phyloP scores from a whole-genome alignment of 768 basidiomycete species.

The Leucocoprinus sp. region DNA sequence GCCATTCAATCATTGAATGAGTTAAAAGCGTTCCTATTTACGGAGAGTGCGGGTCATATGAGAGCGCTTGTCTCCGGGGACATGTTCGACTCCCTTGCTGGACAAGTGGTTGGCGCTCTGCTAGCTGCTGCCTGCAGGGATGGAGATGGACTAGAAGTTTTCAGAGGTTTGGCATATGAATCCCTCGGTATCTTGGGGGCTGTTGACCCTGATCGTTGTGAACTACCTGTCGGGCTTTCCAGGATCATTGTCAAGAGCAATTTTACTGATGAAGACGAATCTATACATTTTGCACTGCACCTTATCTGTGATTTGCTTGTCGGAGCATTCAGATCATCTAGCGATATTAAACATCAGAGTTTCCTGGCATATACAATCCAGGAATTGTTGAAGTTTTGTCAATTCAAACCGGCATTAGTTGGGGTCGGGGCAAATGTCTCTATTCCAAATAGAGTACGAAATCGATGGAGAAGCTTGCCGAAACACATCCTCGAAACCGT shows the following conservation, averaged over 20 bases:
- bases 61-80: constrained; percentile 71
- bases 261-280: constrained; percentile 72
- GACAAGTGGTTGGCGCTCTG: constrained; percentile 57
- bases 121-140: constrained; percentile 70
- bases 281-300: constrained; percentile 72
- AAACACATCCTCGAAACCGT: constrained; percentile 82
- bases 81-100: constrained; percentile 71
- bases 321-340: constrained; percentile 85
- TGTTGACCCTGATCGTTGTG: constrained; percentile 89
- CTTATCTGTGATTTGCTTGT: constrained; percentile 83
- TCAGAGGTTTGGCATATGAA: constrained; percentile 73
- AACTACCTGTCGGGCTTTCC: constrained; percentile 48
- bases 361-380: constrained; percentile 89
- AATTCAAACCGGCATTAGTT: constrained; percentile 74
- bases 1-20: constrained; percentile 68
- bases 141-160: constrained; percentile 59
- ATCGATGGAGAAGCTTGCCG: constrained; percentile 72
- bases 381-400: constrained; percentile 80
- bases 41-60: constrained; percentile 44
- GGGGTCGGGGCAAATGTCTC: constrained; percentile 39
- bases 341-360: constrained; percentile 87
- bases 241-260: constrained; percentile 73
- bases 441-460: constrained; percentile 57
- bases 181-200: constrained; percentile 91
- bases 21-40: constrained; percentile 55